phyloP scores from a whole-genome alignment of 805 yeast species.

The Candida hungchunana region DNA sequence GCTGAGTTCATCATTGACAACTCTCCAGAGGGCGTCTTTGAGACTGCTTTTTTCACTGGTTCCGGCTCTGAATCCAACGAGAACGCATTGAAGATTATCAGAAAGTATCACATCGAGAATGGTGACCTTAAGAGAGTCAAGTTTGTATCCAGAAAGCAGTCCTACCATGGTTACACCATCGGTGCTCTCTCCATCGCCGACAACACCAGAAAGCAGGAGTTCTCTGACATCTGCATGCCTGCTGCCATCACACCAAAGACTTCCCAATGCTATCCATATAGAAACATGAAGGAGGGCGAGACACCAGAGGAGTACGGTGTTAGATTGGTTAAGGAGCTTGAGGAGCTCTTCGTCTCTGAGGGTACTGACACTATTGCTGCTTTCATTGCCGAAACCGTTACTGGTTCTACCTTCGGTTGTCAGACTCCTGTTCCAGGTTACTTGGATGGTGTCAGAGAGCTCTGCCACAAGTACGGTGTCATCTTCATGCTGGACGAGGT shows the following conservation, averaged over 20 bases:
- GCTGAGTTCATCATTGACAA: constrained; percentile 39
- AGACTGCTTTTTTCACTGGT: constrained; percentile 43
- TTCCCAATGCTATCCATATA: constrained; percentile 28
- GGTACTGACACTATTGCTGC: constrained; percentile 43
- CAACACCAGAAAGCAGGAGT: constrained; percentile 34
- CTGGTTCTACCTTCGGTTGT: constrained; percentile 45
- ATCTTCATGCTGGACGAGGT: constrained; percentile 49
- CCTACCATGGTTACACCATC: constrained; percentile 47
- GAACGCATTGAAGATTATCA: constrained; percentile 55
- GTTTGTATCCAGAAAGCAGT: constrained; percentile 40
- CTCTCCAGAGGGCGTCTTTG: constrained; percentile 42
- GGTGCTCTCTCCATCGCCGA: constrained; percentile 42
- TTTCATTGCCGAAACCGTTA: constrained; percentile 42
- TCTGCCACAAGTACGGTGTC: constrained; percentile 49
- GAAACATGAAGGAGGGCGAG: constrained; percentile 28
- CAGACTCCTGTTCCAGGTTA: constrained; percentile 41
- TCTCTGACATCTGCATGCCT: constrained; percentile 28
- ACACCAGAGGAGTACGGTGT: constrained; percentile 37
- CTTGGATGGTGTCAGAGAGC: constrained; percentile 39
- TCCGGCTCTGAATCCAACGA: constrained; percentile 68
- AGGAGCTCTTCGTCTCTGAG: constrained; percentile 35
- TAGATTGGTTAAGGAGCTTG: constrained; percentile 37
- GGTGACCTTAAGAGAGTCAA: constrained; percentile 40
- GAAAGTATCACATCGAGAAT: constrained; percentile 40
- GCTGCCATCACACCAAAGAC: constrained; percentile 25